Conservation (phyloP, 768 basidiomycete species). For the Termitomyces sp. region DNA sequence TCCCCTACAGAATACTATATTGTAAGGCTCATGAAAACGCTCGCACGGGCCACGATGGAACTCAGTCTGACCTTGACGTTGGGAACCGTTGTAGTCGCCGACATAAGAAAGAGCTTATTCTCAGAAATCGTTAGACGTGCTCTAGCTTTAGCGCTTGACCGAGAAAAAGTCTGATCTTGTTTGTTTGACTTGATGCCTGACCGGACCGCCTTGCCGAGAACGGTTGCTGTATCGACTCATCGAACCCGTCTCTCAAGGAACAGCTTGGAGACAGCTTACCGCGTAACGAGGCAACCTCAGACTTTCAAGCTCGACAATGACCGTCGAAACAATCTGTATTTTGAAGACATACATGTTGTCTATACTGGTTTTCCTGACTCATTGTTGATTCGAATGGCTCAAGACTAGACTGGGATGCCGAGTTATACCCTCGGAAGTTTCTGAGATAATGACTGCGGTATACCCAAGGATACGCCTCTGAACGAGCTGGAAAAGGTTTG, state of each 20-base stretch:
- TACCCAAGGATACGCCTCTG: background rate
- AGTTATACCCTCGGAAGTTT: background rate
- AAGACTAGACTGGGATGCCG: background rate
- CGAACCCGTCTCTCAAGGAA: background rate
- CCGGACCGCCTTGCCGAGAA: background rate
- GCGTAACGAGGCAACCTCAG: background rate
- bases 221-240: background rate
- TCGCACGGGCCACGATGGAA: background rate
- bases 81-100: background rate
- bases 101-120: background rate
- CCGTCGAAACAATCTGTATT: background rate
- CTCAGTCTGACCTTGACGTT: constrained; percentile 11
- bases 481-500: background rate
- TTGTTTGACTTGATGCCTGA: background rate
- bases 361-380: background rate
- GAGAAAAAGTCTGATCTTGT: background rate
- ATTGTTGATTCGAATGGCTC: background rate
- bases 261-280: background rate
- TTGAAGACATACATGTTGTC: background rate
- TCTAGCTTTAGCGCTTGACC: background rate
- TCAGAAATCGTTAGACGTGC: background rate
- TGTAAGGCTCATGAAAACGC: constrained; percentile 16
- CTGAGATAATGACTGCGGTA: background rate
- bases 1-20: constrained; percentile 30
- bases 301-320: background rate